These are phyloP conservation scores for Entonaema liquescens DNA, from an alignment of 495 filamentous ascomycete genomes.

Conservation along the genomic window DNA sequence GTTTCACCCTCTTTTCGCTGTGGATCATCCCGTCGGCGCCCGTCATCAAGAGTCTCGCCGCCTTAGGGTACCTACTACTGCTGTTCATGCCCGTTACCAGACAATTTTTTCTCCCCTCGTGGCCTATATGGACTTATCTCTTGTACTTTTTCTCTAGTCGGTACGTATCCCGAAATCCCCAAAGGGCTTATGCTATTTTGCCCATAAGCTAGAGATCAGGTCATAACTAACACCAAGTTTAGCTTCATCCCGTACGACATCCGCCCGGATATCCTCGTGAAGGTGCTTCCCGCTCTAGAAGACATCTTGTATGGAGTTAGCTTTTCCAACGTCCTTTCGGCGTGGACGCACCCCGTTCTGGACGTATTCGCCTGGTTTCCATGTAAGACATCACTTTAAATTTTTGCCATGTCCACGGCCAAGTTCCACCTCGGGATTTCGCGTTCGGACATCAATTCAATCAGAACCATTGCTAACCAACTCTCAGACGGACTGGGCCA, in stretches of 20 bases:
- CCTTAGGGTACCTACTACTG: slow-evolving; percentile 71
- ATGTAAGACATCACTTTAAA: slow-evolving; percentile 48
- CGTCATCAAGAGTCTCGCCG: slow-evolving; percentile 73
- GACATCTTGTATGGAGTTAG: slow-evolving; percentile 97
- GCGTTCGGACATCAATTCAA: not conserved
- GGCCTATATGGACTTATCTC: slow-evolving; percentile 84
- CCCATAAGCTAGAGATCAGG: not conserved
- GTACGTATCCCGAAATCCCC: slow-evolving; percentile 62
- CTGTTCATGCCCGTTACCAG: slow-evolving; percentile 85
- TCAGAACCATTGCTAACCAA: slow-evolving; percentile 3
- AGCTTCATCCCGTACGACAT: slow-evolving; percentile 88
- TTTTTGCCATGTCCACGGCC: not conserved
- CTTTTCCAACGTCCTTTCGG: slow-evolving; percentile 92
- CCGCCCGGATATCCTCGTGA: slow-evolving; percentile 91
- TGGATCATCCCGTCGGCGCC: slow-evolving; percentile 74
- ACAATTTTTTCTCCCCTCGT: slow-evolving; percentile 89
- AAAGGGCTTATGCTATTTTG: not conserved
- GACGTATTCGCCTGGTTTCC: slow-evolving; percentile 93
- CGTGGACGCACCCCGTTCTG: slow-evolving; percentile 80
- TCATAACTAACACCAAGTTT: slow-evolving; percentile 5
- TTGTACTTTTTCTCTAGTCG: slow-evolving; percentile 89
- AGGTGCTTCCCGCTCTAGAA: slow-evolving; percentile 92
- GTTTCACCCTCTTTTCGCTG: slow-evolving; percentile 80
- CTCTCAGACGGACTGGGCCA: slow-evolving; percentile 76
- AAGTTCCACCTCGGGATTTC: not conserved